Base-by-base conservation (phyloP, 2,329 filamentous ascomycete genomes). In the Sporothrix humicola region DNA sequence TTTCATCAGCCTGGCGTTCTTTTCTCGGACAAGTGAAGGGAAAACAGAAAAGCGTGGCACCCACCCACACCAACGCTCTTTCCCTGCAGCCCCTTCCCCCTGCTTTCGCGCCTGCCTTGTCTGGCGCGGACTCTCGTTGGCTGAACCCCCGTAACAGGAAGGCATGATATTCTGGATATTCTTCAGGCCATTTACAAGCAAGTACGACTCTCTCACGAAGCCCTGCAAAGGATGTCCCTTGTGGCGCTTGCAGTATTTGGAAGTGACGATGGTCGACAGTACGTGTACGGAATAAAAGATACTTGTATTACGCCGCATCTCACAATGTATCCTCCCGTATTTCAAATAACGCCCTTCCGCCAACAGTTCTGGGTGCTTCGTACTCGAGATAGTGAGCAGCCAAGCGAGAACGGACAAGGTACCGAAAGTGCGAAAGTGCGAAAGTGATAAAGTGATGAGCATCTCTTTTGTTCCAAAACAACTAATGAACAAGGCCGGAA, bases 41-140 rank as follows among this genome's bases (percentile, higher is more conserved):
- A 31, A 52, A 9, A 52, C 50, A 52, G 20, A 20, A 52, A 12
- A 54, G 59, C 59, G 42, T 46, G 59, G 59, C 59, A 65, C 37
- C 59, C 59, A 65, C 37, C 59, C 59, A 65, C 59, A 46, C 59
- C 59, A 63, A 63, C 7, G 13, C 15, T n/a, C 20, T 44, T 44
- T 63, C 59, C 59, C 59, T 63, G 9, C n/a, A 63, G 31, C 37
- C 37, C 59, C 59, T 65, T 65, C 59, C 59, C 59, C 59, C 59
- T 65, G 59, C 59, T 65, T 68, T 70, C 68, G 68, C 52, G 68
- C 69, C 54, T 71, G 54, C 69, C 69, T 71, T 71, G 54, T 61
- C 69, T 37, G 54, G 42, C 13, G 26, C 54, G 69, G 37, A 31
- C n/a, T 13, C 65, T 31, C 68, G 31, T 71, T 71, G 54, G 69